Conservation (phyloP, 768 basidiomycete genomes). For the Boletus huronensis region DNA sequence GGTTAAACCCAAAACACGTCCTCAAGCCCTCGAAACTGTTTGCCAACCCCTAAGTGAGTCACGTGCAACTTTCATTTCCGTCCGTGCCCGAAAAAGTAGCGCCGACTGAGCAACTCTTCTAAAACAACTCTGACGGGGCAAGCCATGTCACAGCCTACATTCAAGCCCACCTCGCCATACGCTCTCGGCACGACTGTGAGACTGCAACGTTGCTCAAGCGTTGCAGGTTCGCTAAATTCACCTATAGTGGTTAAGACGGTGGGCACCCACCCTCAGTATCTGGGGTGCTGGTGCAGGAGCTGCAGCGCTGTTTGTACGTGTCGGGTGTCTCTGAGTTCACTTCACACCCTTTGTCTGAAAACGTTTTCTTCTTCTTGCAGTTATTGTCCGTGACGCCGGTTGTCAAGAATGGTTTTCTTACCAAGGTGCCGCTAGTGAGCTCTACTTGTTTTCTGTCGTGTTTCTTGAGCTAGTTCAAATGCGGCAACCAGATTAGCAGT, state of each 20-base stretch:
- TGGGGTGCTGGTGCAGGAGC: constrained; percentile 74
- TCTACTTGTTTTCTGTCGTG: background rate
- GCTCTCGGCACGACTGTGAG: constrained; percentile 39
- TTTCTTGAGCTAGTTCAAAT: background rate
- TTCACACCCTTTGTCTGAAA: background rate
- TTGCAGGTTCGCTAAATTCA: background rate
- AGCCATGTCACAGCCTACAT: constrained; percentile 43
- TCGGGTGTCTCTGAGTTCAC: background rate
- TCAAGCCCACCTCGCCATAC: constrained; percentile 39
- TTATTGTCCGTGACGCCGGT: constrained; percentile 82
- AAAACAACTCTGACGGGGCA: background rate
- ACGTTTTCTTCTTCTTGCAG: constrained; percentile 35
- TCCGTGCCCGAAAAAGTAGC: constrained; percentile 3
- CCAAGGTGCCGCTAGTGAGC: constrained; percentile 72
- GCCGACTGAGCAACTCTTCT: background rate
- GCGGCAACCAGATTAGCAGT: constrained; percentile 48
- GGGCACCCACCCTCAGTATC: constrained; percentile 57
- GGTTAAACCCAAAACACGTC: background rate
- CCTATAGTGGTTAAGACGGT: constrained; percentile 48
- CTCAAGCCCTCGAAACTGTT: background rate
- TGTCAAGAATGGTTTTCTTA: constrained; percentile 68
- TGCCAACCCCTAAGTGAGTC: constrained; percentile 6
- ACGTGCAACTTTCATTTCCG: constrained; percentile 21
- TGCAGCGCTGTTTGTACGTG: constrained; percentile 60
- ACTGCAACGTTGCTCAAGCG: background rate